These are phyloP conservation scores for Globisporangium radiosum DNA, from an alignment of 352 stramenopile genomes.

Conservation along the genomic window DNA sequence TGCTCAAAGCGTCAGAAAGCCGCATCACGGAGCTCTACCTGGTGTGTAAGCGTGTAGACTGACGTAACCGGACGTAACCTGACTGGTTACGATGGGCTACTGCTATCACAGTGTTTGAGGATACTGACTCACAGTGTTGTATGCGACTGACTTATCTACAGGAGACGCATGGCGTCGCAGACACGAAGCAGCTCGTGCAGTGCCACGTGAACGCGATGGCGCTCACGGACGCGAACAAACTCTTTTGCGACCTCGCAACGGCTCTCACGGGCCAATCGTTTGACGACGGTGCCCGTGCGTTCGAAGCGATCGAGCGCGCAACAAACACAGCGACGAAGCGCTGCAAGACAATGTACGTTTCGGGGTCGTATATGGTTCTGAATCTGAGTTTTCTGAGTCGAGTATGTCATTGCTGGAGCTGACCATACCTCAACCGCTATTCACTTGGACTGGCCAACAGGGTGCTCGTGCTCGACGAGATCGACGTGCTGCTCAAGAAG, in stretches of 20 bases:
- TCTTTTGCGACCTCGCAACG: conserved; percentile 58
- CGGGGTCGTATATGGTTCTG: neutral
- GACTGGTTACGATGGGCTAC: neutral
- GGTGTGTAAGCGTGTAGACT: conserved; percentile 17
- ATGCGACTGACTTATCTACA: neutral
- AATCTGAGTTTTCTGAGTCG: neutral
- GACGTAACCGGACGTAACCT: too few species aligned
- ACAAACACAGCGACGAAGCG: conserved; percentile 38
- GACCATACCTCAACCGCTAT: too few species aligned
- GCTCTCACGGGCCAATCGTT: conserved; percentile 42
- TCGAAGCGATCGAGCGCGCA: conserved; percentile 52
- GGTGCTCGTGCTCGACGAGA: conserved; percentile 78
- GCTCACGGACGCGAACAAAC: conserved; percentile 31
- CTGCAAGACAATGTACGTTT: conserved; percentile 46
- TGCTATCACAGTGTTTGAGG: neutral
- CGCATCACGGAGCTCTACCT: conserved; percentile 46
- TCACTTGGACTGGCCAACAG: conserved; percentile 9
- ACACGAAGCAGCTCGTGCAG: conserved; percentile 30
- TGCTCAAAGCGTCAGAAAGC: conserved; percentile 48
- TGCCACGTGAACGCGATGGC: conserved; percentile 74
- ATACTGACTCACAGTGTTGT: neutral
- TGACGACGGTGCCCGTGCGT: conserved; percentile 37
- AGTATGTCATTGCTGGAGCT: too few species aligned
- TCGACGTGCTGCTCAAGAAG: conserved; percentile 64
- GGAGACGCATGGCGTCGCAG: conserved; percentile 16